Base-by-base conservation (phyloP, 2,329 filamentous ascomycete genomes). In the Xylariales sp. region DNA sequence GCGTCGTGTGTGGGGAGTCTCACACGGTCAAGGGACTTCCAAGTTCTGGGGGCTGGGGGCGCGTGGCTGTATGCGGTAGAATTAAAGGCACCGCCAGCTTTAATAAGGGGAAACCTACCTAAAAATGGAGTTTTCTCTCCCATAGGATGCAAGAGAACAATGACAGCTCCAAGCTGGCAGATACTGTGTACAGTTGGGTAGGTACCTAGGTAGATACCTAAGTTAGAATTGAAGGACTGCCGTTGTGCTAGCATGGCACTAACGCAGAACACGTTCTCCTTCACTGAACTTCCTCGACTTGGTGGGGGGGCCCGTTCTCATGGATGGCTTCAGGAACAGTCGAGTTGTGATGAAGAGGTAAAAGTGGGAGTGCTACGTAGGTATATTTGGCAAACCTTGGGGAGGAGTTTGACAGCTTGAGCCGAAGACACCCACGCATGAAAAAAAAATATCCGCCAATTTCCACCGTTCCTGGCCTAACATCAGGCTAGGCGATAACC, bases 211-310 rank as follows among this genome's bases (percentile, higher is more conserved):
- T n/a, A n/a, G n/a, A n/a, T n/a, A n/a, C n/a, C n/a, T n/a, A n/a
- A n/a, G n/a, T n/a, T n/a, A n/a, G 14, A 22, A 32, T 7, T 22
- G 31, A 36, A n/a, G 21, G n/a, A 14, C 36, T 31, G 39, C 39
- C 31, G 39, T 40, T 40, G 29, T 40, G 38, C 38, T 40, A 40
- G 38, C 28, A 40, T 25, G n/a, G 19, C 38, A 32, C 38, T 40
- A 40, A 27, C 8, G n/a, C 24, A n/a, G 36, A 39, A 39, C 36
- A 28, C 31, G 36, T 29, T 39, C 28, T 39, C 22, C 36, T 39
- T 39, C 36, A 39, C 36, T 39, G 36, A 27, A 39, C 36, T 31
- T 31, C 27, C 36, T 39, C 36, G 36, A 39, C 20, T 27, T 31
- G 25, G 36, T 39, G 36, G 36, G 36, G 36, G 31, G 21, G 16